A percentile compares a stretch with the other conserved stretches of the same genome.
These are phyloP conservation scores for Phytophthora idaei DNA, from an alignment of 352 stramenopile genomes.

Conservation along the genomic window DNA sequence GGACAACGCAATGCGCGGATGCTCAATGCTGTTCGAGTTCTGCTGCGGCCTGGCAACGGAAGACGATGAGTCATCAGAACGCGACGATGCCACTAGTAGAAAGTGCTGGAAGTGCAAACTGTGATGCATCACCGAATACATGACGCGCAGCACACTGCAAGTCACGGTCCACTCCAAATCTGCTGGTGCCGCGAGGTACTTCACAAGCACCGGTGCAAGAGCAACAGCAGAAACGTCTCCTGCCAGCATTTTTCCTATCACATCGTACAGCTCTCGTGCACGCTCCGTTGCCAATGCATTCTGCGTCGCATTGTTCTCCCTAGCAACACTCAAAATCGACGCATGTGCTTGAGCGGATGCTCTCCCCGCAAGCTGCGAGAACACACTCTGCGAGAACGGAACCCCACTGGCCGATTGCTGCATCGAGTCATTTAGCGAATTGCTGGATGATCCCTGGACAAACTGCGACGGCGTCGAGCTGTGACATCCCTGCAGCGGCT, in stretches of 20 bases:
- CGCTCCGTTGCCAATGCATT: constrained; percentile 39
- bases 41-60: constrained; percentile 8
- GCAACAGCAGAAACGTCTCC: constrained; percentile 47
- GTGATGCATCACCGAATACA: constrained; percentile 60
- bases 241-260: constrained; percentile 56
- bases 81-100: constrained; percentile 37
- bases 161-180: constrained; percentile 48
- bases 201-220: constrained; percentile 56
- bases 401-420: constrained; percentile 23
- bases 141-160: constrained; percentile 54
- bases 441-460: constrained; percentile 23
- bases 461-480: constrained; percentile 30
- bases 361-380: constrained; percentile 55
- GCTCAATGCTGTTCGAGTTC: constrained; percentile 28
- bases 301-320: constrained; percentile 43
- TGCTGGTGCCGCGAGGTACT: constrained; percentile 47
- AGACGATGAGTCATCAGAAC: constrained; percentile 26
- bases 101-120: constrained; percentile 58
- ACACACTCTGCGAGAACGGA: constrained; percentile 62
- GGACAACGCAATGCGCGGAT: constrained; percentile 44
- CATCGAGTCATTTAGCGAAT: constrained; percentile 36
- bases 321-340: constrained; percentile 42
- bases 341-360: constrained; percentile 43
- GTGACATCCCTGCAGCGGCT: constrained; percentile 20
- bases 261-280: constrained; percentile 56